These are phyloP conservation scores for Knoxia roxburghii DNA, from an alignment of 257 asterid species.

Conservation along the genomic window DNA sequence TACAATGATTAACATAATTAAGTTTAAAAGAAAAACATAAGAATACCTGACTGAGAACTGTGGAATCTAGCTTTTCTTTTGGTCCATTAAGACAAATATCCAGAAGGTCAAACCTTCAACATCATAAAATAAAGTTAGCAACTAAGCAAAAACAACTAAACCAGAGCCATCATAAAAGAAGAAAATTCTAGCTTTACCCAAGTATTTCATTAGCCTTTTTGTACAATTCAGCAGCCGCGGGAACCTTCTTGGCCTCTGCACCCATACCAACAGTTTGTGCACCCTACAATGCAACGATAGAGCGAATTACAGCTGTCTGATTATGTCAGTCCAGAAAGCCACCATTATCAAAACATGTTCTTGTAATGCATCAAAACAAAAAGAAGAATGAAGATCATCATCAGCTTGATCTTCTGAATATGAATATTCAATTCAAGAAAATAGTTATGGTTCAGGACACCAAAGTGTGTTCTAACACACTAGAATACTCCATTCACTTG, in stretches of 20 bases:
- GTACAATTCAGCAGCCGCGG: conserved; percentile 90
- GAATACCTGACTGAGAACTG: conserved; percentile 94
- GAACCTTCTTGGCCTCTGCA: conserved; percentile 83
- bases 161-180: not conserved
- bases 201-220: conserved; percentile 72
- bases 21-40: conserved; percentile 1
- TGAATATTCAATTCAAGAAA: not conserved
- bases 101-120: conserved; percentile 73
- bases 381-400: not conserved
- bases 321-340: not conserved
- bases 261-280: conserved; percentile 99
- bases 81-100: conserved; percentile 91
- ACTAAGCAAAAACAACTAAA: conserved; percentile 7
- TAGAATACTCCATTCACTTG: not conserved
- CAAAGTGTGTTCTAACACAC: no score
- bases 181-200: conserved; percentile 42
- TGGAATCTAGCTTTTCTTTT: conserved; percentile 87
- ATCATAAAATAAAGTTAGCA: conserved; percentile 12
- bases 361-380: not conserved
- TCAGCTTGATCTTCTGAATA: not conserved
- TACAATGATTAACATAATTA: conserved; percentile 2
- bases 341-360: not conserved
- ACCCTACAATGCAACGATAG: conserved; percentile 50
- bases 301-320: not conserved
- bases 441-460: not conserved